These are phyloP conservation scores for Dysphania ambrosioides DNA, from an alignment of 148 eudicot genomes.

Conservation along the genomic window DNA sequence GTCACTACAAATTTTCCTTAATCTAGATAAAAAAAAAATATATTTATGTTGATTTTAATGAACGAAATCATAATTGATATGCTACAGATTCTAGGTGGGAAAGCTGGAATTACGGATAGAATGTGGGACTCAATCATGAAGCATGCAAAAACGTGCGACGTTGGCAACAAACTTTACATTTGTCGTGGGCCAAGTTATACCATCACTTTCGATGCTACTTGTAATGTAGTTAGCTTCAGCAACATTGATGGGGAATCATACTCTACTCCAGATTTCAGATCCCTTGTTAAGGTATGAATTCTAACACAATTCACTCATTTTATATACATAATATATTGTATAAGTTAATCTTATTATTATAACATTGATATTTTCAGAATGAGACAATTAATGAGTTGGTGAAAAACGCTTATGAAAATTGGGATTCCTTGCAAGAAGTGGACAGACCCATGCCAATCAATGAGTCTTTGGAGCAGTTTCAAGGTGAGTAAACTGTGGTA, in stretches of 20 bases:
- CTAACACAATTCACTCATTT: no score
- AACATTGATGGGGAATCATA: constrained; percentile 35
- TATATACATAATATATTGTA: no score
- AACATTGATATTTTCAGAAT: constrained; percentile 3
- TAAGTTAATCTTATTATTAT: no score
- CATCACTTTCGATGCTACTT: constrained; percentile 46
- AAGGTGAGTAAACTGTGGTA: constrained; percentile 12
- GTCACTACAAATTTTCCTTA: no score
- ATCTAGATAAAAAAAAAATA: no score
- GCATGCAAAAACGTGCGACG: constrained; percentile 56
- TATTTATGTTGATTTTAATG: no score
- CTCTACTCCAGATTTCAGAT: constrained; percentile 14
- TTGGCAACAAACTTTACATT: constrained; percentile 46
- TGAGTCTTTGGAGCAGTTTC: constrained; percentile 5
- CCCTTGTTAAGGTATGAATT: constrained; percentile 15
- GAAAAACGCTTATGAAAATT: constrained; percentile 24
- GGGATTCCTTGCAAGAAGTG: constrained; percentile 29
- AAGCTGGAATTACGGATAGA: constrained; percentile 57
- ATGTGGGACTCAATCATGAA: constrained; percentile 61
- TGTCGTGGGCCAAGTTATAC: constrained; percentile 28
- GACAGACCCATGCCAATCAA: constrained; percentile 9
- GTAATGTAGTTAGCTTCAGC: constrained; percentile 44
- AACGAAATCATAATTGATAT: background rate
- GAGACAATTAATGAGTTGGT: constrained; percentile 22
- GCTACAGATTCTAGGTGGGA: constrained; percentile 49